Conservation (phyloP, 345 rosid species). For the Lepidium sativum region DNA sequence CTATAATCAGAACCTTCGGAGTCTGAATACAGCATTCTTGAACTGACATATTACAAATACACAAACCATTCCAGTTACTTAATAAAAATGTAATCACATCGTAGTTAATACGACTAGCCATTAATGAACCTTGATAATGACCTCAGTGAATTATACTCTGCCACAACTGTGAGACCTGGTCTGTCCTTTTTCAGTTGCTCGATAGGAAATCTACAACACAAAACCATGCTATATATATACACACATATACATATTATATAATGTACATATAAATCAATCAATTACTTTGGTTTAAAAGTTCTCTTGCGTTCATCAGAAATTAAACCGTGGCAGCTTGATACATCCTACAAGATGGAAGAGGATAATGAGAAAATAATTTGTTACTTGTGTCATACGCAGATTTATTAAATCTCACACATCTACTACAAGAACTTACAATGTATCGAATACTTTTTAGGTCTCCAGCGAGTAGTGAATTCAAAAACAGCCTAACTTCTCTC, state of each 20-base stretch:
- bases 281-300: constrained; percentile 52
- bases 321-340: constrained; percentile 69
- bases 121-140: constrained; percentile 18
- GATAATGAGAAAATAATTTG: neutral
- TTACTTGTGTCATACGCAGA: neutral
- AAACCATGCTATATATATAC: neutral
- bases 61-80: neutral
- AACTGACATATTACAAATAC: constrained; percentile 7
- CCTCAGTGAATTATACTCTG: neutral
- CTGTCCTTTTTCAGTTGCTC: constrained; percentile 59
- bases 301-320: constrained; percentile 56
- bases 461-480: constrained; percentile 53
- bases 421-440: constrained; percentile 43
- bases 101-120: neutral
- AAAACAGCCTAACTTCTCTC: constrained; percentile 64
- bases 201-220: constrained; percentile 50
- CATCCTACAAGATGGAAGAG: constrained; percentile 39
- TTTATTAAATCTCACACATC: neutral
- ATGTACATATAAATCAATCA: neutral
- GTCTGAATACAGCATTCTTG: constrained; percentile 4
- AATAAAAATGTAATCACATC: too few relatives aligned
- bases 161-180: constrained; percentile 55
- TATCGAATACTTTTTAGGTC: constrained; percentile 57
- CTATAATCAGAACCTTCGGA: too few relatives aligned
- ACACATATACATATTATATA: too few relatives aligned